These are phyloP conservation scores for Pistacia vera DNA, from an alignment of 345 rosid genomes.

Conservation along the genomic window DNA sequence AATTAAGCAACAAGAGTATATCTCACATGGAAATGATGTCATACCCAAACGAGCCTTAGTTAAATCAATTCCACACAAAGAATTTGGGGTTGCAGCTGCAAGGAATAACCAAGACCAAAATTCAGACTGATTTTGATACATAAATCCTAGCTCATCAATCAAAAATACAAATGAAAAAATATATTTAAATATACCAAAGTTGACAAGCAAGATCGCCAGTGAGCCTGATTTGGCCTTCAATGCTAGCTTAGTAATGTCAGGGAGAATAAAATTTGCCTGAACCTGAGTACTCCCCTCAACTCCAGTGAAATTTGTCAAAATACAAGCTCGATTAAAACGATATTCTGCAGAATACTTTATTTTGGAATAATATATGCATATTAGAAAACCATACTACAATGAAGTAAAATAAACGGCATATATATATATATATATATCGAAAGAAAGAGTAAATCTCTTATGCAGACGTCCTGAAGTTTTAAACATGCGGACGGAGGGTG, in stretches of 20 bases:
- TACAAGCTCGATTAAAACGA: slow-evolving; percentile 77
- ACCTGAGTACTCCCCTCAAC: slow-evolving; percentile 64
- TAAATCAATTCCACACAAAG: slow-evolving; percentile 60
- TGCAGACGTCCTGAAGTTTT: too few relatives aligned
- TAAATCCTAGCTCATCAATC: not conserved
- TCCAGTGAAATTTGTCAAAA: slow-evolving; percentile 75
- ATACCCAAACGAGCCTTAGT: slow-evolving; percentile 62
- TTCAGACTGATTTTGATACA: slow-evolving; percentile 15
- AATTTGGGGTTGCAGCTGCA: slow-evolving; percentile 76
- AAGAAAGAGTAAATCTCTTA: too few relatives aligned
- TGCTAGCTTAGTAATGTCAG: slow-evolving; percentile 78
- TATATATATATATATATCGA: not conserved
- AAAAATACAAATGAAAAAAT: not conserved
- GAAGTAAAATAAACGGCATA: not conserved
- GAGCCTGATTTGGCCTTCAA: slow-evolving; percentile 81
- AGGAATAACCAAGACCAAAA: slow-evolving; percentile 22
- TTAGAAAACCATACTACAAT: slow-evolving; percentile 33
- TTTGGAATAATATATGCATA: slow-evolving; percentile 25
- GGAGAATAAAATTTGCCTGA: slow-evolving; percentile 79
- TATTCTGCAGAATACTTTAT: slow-evolving; percentile 89
- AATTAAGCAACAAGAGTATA: slow-evolving; percentile 17
- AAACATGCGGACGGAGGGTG: too few relatives aligned
- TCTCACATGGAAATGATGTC: slow-evolving; percentile 36
- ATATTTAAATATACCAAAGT: slow-evolving; percentile 58
- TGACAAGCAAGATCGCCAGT: slow-evolving; percentile 77